Evolutionary conservation across 129 eudicot species (phyloP).

Genomic region (Dittrichia graveolens): DNA sequence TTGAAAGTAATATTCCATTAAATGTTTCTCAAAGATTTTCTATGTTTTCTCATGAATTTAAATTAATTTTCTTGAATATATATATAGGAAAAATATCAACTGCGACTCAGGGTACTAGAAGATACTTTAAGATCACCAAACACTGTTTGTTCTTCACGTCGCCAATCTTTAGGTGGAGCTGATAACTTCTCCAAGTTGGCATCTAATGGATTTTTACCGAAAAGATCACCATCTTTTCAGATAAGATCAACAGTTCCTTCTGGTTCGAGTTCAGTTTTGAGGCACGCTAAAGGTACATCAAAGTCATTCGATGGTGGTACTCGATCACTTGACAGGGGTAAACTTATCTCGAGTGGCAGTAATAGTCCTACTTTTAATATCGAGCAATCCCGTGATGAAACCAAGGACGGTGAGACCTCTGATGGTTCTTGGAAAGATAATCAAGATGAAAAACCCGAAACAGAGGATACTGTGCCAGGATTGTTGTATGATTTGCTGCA

Average conservation of each 20-base stretch:
- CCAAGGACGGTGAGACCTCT: conserved; percentile 55
- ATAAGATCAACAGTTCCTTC: conserved; percentile 64
- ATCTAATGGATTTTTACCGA: conserved; percentile 81
- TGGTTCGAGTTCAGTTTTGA: conserved; percentile 64
- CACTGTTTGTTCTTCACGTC: conserved; percentile 56
- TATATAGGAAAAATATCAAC: conserved; percentile 73
- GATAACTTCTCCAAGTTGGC: conserved; percentile 75
- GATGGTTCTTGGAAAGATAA: conserved; percentile 60
- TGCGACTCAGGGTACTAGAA: conserved; percentile 81
- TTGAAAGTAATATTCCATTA: conserved; percentile 52
- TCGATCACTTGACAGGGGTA: conserved; percentile 80
- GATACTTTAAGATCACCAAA: conserved; percentile 77
- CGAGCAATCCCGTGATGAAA: conserved; percentile 59
- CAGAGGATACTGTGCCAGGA: conserved; percentile 86
- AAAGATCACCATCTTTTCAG: conserved; percentile 83
- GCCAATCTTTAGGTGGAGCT: conserved; percentile 90
- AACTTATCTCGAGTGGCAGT: conserved; percentile 61
- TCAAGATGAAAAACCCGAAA: conserved; percentile 66
- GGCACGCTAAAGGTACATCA: conserved; percentile 91
- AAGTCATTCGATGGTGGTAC: conserved; percentile 96
- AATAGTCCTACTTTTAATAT: conserved; percentile 63
- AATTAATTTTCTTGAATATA: not conserved
- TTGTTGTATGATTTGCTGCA: conserved; percentile 86
- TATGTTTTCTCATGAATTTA: not conserved
- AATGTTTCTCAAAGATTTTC: not conserved